Evolutionary conservation across 306 rosid species (phyloP).

Genomic region (Gynostemma pentaphyllum): DNA sequence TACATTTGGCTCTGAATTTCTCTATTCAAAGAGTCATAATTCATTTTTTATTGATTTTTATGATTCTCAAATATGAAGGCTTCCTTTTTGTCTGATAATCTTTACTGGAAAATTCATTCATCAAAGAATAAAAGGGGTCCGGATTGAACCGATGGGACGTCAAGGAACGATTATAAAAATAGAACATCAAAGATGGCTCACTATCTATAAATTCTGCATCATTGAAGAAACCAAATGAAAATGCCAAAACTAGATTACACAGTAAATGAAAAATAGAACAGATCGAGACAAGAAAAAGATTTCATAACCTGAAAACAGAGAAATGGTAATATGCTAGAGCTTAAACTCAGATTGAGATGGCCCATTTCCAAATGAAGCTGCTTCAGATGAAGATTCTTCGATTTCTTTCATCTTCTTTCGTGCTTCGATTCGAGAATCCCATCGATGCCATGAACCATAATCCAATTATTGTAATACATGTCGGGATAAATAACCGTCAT

Average conservation of each 20-base stretch:
- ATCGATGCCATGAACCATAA: conserved; percentile 28
- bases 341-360: background rate
- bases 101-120: too few relatives aligned
- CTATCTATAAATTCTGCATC: too few relatives aligned
- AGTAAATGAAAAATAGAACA: background rate
- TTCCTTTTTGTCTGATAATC: too few relatives aligned
- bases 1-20: background rate
- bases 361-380: background rate
- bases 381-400: conserved; percentile 4
- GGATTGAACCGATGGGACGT: too few relatives aligned
- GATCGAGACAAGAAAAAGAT: background rate
- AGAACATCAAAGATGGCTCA: too few relatives aligned
- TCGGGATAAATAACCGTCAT: conserved; percentile 28
- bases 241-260: background rate
- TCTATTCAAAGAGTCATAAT: background rate
- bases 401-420: background rate
- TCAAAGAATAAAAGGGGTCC: too few relatives aligned
- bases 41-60: conserved; percentile 4
- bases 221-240: too few relatives aligned
- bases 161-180: too few relatives aligned
- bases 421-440: conserved; percentile 16
- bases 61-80: too few relatives aligned
- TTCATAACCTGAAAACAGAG: conserved; percentile 21
- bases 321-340: conserved; percentile 20
- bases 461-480: conserved; percentile 22